A percentile compares a stretch with the other conserved stretches of the same genome.
phyloP scores from a whole-genome alignment of 306 rosid genomes.

The Lablab purpureus region DNA sequence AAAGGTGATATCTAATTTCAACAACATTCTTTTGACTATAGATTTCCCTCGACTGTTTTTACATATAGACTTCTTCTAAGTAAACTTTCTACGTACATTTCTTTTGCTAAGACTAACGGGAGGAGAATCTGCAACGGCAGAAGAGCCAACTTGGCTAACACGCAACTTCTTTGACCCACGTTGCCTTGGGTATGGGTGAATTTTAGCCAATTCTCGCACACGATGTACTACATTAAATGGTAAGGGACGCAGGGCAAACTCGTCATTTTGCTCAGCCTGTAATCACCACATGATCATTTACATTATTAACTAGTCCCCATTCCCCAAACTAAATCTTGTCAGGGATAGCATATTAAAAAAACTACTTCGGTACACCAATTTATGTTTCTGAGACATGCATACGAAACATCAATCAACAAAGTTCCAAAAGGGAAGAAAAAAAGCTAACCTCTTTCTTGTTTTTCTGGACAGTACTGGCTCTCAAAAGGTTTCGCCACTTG shows the following conservation, averaged over 20 bases:
- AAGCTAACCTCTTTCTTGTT: constrained; percentile 67
- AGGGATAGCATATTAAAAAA: constrained; percentile 15
- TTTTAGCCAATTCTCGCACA: constrained; percentile 81
- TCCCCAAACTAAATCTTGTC: constrained; percentile 7
- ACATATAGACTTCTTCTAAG: constrained; percentile 50
- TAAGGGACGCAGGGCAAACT: constrained; percentile 59
- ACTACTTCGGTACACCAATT: not conserved
- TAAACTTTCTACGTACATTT: constrained; percentile 54
- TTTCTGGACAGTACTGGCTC: constrained; percentile 66
- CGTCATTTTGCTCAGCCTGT: constrained; percentile 71
- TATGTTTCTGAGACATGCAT: not conserved
- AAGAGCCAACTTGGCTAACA: constrained; percentile 47
- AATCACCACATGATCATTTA: constrained; percentile 42
- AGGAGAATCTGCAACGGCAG: constrained; percentile 50
- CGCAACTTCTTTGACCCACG: constrained; percentile 60
- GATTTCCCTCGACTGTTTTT: constrained; percentile 41
- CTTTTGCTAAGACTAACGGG: constrained; percentile 55
- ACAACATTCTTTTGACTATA: constrained; percentile 54
- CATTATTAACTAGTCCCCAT: constrained; percentile 1
- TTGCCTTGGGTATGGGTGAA: constrained; percentile 87
- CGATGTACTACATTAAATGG: constrained; percentile 72
- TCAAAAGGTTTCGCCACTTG: constrained; percentile 94
- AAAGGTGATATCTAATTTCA: constrained; percentile 57
- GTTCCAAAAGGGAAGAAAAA: constrained; percentile 31
- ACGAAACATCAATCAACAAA: not conserved